Evolutionary conservation across 176 grass and related monocot species (phyloP).

Genomic region (Oryza meyeriana): DNA sequence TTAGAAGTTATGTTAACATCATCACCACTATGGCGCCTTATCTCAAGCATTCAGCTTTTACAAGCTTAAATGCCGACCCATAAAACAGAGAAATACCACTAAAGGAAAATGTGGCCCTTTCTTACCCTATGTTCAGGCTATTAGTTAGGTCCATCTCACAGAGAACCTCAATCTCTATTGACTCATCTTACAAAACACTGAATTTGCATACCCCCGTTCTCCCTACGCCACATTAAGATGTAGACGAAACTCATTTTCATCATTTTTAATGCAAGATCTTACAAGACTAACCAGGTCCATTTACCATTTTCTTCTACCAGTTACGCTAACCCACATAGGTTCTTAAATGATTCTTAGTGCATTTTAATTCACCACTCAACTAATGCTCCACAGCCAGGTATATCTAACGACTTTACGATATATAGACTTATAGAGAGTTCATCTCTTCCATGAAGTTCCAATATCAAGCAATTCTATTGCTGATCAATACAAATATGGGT

Average conservation of each 20-base stretch:
- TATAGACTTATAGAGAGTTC: too few relatives aligned
- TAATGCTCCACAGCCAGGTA: too few relatives aligned
- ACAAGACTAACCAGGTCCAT: background rate
- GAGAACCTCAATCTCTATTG: background rate
- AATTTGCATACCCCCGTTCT: background rate
- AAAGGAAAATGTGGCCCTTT: background rate
- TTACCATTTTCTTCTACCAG: background rate
- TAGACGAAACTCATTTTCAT: background rate
- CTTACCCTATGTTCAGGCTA: background rate
- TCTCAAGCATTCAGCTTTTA: background rate
- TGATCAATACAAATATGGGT: too few relatives aligned
- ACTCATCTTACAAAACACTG: background rate
- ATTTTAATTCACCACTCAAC: too few relatives aligned
- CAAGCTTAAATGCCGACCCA: background rate
- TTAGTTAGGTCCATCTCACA: background rate
- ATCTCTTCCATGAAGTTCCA: too few relatives aligned
- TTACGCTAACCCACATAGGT: background rate
- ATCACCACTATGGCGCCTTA: background rate
- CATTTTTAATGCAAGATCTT: background rate
- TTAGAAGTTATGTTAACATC: too few relatives aligned
- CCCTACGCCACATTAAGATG: background rate
- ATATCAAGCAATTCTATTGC: too few relatives aligned
- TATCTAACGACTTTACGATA: too few relatives aligned
- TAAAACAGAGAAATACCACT: background rate
- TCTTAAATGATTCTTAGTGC: too few relatives aligned